Percentiles rank a stretch among this genome's conserved stretches.
phyloP scores from a whole-genome alignment of 495 filamentous ascomycete genomes.

The Annulohypoxylon bovei region DNA sequence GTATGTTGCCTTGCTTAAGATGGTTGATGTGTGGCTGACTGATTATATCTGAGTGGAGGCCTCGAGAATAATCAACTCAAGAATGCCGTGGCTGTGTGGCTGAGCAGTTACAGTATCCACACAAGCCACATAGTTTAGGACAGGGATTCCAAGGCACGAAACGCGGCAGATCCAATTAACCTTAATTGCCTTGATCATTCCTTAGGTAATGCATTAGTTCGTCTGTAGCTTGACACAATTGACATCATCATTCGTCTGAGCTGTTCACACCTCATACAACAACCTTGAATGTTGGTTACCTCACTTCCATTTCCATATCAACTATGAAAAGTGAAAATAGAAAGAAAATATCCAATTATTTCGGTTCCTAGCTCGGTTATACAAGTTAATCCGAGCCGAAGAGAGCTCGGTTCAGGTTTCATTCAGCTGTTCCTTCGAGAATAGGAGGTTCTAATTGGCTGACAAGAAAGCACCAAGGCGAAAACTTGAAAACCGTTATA shows the following conservation, averaged over 20 bases:
- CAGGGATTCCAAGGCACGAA: constrained; percentile 11
- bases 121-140: neutral
- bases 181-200: constrained; percentile 12
- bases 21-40: neutral
- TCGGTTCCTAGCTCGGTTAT: constrained; percentile 3
- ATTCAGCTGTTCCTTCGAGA: neutral
- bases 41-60: too few relatives aligned
- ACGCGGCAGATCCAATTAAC: constrained; percentile 22
- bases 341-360: neutral
- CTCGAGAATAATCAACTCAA: too few relatives aligned
- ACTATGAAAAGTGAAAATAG: neutral
- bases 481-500: constrained; percentile 39
- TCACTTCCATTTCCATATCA: constrained; percentile 2
- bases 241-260: constrained; percentile 38
- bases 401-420: neutral
- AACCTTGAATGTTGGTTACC: constrained; percentile 12
- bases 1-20: neutral
- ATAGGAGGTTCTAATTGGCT: neutral
- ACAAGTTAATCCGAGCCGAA: constrained; percentile 9
- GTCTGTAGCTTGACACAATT: constrained; percentile 12
- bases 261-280: constrained; percentile 2
- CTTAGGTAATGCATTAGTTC: constrained; percentile 18
- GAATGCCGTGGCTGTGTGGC: neutral
- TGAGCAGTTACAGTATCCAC: neutral
- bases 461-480: constrained; percentile 5